phyloP scores from a whole-genome alignment of 192 early-diverging fungal species.

The Backusella parvicylindrica region DNA sequence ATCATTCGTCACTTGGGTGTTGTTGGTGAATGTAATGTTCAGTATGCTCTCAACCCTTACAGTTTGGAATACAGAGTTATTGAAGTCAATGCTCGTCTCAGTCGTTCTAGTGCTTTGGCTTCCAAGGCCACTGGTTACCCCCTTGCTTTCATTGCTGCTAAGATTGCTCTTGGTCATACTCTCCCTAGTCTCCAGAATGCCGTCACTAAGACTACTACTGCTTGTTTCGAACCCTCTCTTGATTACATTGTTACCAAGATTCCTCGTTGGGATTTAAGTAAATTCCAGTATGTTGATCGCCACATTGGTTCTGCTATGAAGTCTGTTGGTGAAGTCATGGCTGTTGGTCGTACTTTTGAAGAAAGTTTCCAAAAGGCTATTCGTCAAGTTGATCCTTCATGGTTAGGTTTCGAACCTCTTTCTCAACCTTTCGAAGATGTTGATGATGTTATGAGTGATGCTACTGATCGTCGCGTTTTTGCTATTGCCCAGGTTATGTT shows the following conservation, averaged over 20 bases:
- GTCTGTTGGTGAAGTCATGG: slow-evolving; percentile 98
- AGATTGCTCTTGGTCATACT: slow-evolving; percentile 89
- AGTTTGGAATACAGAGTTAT: slow-evolving; percentile 90
- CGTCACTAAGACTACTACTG: slow-evolving; percentile 91
- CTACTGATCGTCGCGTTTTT: slow-evolving; percentile 83
- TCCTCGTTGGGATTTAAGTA: slow-evolving; percentile 94
- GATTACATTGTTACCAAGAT: slow-evolving; percentile 98
- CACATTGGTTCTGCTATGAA: slow-evolving; percentile 92
- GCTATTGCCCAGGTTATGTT: slow-evolving; percentile 83
- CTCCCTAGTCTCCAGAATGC: slow-evolving; percentile 85
- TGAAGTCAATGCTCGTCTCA: slow-evolving; percentile 96
- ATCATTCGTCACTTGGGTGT: slow-evolving; percentile 95
- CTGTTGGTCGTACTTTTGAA: slow-evolving; percentile 95
- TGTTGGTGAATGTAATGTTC: slow-evolving; percentile 97
- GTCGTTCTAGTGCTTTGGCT: slow-evolving; percentile 82
- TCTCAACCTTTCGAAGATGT: slow-evolving; percentile 43
- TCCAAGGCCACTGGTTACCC: slow-evolving; percentile 99
- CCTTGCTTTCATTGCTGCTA: slow-evolving; percentile 96
- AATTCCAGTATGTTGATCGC: slow-evolving; percentile 89
- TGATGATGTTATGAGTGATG: slow-evolving; percentile 59
- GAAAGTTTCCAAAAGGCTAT: slow-evolving; percentile 96
- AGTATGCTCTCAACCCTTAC: slow-evolving; percentile 92
- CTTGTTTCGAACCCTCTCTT: slow-evolving; percentile 95
- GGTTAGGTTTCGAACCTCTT: slow-evolving; percentile 68
- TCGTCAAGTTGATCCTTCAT: slow-evolving; percentile 91